These are phyloP conservation scores for Aspergillus cavernicola DNA, from an alignment of 495 filamentous ascomycete species.

Conservation along the genomic window DNA sequence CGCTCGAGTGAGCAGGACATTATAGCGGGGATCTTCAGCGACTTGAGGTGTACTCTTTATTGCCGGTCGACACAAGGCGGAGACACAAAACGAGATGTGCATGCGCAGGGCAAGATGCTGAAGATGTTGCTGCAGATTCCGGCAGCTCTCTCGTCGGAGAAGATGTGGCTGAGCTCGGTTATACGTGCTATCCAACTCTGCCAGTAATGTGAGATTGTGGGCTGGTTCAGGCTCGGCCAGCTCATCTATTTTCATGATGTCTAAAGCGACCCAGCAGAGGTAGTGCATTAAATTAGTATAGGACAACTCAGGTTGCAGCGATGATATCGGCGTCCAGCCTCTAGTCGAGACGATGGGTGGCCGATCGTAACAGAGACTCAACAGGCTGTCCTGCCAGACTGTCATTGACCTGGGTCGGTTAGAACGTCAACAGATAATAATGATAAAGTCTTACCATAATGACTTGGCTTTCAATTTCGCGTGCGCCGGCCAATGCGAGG, in stretches of 20 bases:
- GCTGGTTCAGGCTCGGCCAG: slow-evolving; percentile 5
- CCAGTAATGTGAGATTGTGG: slow-evolving; percentile 20
- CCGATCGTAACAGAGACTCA: slow-evolving; percentile 35
- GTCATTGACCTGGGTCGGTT: slow-evolving; percentile 24
- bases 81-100: slow-evolving; percentile 31
- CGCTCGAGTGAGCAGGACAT: slow-evolving; percentile 21
- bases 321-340: slow-evolving; percentile 20
- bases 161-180: slow-evolving; percentile 22
- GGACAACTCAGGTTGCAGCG: slow-evolving; percentile 17
- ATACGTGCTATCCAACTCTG: slow-evolving; percentile 23
- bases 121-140: slow-evolving; percentile 30
- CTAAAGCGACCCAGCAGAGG: slow-evolving; percentile 25
- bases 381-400: slow-evolving; percentile 37
- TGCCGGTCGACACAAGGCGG: slow-evolving; percentile 33
- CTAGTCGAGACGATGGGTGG: slow-evolving; percentile 27
- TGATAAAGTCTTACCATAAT: slow-evolving; percentile 24
- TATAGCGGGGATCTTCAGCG: slow-evolving; percentile 4
- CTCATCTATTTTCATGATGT: slow-evolving; percentile 20
- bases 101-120: slow-evolving; percentile 36
- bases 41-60: slow-evolving; percentile 20
- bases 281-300: slow-evolving; percentile 31
- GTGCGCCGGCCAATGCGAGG: slow-evolving; percentile 23
- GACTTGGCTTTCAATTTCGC: slow-evolving; percentile 21
- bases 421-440: background rate
- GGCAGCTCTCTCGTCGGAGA: slow-evolving; percentile 20